Base-by-base conservation (phyloP, 2,329 filamentous ascomycete genomes). In the Claviceps paspali region DNA sequence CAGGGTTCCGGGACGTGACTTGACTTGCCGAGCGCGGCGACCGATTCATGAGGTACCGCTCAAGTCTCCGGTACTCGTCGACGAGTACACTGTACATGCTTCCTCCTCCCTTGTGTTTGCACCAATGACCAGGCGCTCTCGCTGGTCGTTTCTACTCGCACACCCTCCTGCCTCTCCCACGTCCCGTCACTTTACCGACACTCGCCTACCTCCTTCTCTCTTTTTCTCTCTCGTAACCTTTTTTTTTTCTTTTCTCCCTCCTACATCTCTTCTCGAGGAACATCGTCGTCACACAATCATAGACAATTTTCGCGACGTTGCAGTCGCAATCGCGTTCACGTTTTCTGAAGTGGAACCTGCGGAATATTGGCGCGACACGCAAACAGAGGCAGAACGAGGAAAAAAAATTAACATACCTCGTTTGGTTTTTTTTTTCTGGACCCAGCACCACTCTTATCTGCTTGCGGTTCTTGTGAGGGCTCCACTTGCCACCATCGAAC, bases 391-490 rank as follows among this genome's bases (percentile, higher is more conserved):
- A 31, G 22, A 17, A 38, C 33, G 38, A 32, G 17, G 6, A 35
- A 32, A 39, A 44, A 39, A 31, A n/a, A 32, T 4, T 40, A 43
- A 41, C 22, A 38, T 43, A 39, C 45, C 40, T 41, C 35, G 40
- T 43, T 36, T 26, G 28, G 6, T 33, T 41, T 42, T 47, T 43
- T 47, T 43, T 41, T 43, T 41, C 43, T 43, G 44, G 44, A 45
- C 37, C 44, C 40, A 44, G 36, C 39, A 42, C 40, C 44, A 45
- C 38, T 41, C 44, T 40, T 42, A 43, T 42, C 45, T 49, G 45
- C 40, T 49, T 49, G 47, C 47, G 47, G 47, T 43, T 45, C 41
- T 41, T 28, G n/a, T n/a, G 41, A 45, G 37, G 44, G 45, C 38
- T 45, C 45, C 44, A 47, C 47, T 48, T 45, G 43, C 47, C 42